These are phyloP conservation scores for Trichoderma harzianum DNA, from an alignment of 2,329 filamentous ascomycete genomes.

Conservation along the genomic window DNA sequence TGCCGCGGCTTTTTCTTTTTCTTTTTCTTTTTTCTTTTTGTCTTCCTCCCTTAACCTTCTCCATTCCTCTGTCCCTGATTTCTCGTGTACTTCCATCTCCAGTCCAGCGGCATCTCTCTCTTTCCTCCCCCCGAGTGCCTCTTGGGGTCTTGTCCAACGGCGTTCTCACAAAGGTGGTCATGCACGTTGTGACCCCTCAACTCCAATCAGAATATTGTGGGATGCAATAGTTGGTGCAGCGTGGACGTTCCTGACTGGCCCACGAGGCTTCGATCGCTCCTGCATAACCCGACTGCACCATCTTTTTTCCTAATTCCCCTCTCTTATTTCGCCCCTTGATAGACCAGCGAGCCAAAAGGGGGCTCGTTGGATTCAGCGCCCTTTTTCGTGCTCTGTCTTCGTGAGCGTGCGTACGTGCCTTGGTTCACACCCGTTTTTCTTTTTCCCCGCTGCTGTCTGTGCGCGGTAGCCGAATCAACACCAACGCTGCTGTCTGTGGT, in stretches of 20 bases:
- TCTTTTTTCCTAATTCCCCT: slow-evolving; percentile 1
- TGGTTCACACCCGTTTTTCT: background rate
- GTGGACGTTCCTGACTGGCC: slow-evolving; percentile 27
- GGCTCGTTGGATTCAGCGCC: background rate
- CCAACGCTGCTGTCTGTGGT: slow-evolving; percentile 6
- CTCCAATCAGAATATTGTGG: slow-evolving; percentile 22
- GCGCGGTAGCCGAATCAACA: slow-evolving; percentile 7
- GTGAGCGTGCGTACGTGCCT: background rate
- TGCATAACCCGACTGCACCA: slow-evolving; percentile 20
- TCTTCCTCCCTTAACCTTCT: background rate
- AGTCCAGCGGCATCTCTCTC: background rate
- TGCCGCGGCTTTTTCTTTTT: slow-evolving; percentile 11
- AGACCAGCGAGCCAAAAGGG: background rate
- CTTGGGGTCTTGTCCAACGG: slow-evolving; percentile 1
- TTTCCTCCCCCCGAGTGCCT: background rate
- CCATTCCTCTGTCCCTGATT: background rate
- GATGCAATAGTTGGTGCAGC: slow-evolving; percentile 24
- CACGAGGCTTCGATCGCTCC: slow-evolving; percentile 20
- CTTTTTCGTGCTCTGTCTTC: background rate
- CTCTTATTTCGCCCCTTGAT: background rate
- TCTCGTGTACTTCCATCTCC: background rate
- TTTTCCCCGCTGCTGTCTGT: background rate
- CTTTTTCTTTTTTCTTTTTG: background rate
- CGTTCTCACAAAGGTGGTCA: slow-evolving; percentile 17
- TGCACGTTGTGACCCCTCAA: slow-evolving; percentile 19